These are phyloP conservation scores for Allomyces macrogynus DNA, from an alignment of 192 early-diverging fungal genomes.

Conservation along the genomic window DNA sequence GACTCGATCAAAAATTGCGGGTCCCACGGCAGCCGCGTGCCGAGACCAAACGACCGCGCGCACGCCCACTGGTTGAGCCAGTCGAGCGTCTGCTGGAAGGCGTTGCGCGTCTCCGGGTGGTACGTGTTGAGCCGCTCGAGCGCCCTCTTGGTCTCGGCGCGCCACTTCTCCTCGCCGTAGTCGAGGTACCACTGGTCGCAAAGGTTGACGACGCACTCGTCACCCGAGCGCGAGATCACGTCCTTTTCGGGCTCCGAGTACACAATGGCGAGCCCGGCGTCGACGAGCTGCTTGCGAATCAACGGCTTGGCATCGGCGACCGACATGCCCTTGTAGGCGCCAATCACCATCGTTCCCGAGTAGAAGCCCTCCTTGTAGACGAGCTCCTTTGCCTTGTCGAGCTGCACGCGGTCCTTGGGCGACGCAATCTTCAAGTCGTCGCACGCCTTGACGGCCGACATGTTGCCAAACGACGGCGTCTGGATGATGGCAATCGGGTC, in stretches of 20 bases:
- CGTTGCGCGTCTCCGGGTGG: conserved; percentile 58
- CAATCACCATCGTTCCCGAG: conserved; percentile 65
- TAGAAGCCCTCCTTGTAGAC: conserved; percentile 99
- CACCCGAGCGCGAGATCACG: conserved; percentile 82
- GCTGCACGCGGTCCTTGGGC: conserved; percentile 84
- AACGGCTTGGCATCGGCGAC: conserved; percentile 81
- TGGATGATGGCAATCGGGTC: conserved; percentile 70
- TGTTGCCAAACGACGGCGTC: conserved; percentile 65
- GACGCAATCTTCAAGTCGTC: conserved; percentile 85
- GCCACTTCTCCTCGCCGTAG: conserved; percentile 85
- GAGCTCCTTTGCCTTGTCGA: conserved; percentile 79
- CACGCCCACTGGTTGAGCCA: conserved; percentile 98
- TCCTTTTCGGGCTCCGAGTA: conserved; percentile 90
- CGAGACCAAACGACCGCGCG: conserved; percentile 80
- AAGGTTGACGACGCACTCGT: conserved; percentile 91
- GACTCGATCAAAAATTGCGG: conserved; percentile 80
- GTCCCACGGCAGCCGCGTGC: conserved; percentile 86
- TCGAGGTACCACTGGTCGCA: conserved; percentile 98
- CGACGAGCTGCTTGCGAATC: conserved; percentile 56
- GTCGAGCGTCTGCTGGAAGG: conserved; percentile 64
- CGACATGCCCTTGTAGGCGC: conserved; percentile 56
- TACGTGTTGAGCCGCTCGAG: conserved; percentile 62
- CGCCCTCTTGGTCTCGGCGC: conserved; percentile 47
- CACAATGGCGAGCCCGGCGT: conserved; percentile 49
- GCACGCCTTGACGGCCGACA: conserved; percentile 65